Evolutionary conservation across 345 rosid species (phyloP).

Genomic region (Hibiscus trionum): DNA sequence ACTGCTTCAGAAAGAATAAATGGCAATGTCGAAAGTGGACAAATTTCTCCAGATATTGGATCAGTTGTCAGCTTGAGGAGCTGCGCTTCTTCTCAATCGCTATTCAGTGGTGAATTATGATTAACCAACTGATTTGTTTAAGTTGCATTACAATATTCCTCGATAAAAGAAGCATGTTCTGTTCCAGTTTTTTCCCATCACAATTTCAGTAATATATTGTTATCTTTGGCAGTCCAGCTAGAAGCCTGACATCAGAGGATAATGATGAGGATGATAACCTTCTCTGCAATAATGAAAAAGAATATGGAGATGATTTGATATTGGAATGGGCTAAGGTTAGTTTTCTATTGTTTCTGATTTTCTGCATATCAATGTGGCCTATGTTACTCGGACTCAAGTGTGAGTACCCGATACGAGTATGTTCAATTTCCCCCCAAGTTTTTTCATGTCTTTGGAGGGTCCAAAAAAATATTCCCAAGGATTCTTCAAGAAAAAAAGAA

Average conservation of each 20-base stretch:
- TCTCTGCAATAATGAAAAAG: conserved; percentile 32
- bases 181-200: background rate
- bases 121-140: background rate
- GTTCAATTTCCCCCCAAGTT: background rate
- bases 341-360: conserved; percentile 17
- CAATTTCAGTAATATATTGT: conserved; percentile 31
- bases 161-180: background rate
- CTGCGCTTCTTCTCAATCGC: conserved; percentile 44
- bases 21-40: conserved; percentile 46
- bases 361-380: background rate
- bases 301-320: conserved; percentile 53
- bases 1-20: conserved; percentile 44
- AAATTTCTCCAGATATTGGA: conserved; percentile 60
- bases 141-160: background rate
- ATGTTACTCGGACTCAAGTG: background rate
- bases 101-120: conserved; percentile 48
- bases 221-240: conserved; percentile 12
- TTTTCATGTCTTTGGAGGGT: background rate
- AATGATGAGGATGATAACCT: conserved; percentile 54
- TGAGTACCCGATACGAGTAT: background rate
- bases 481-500: background rate
- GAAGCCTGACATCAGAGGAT: background rate
- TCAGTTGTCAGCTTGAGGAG: conserved; percentile 31
- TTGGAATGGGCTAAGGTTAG: conserved; percentile 94
- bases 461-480: background rate